phyloP scores from a whole-genome alignment of 139 green algal species.

The Dunaliella sp. region DNA sequence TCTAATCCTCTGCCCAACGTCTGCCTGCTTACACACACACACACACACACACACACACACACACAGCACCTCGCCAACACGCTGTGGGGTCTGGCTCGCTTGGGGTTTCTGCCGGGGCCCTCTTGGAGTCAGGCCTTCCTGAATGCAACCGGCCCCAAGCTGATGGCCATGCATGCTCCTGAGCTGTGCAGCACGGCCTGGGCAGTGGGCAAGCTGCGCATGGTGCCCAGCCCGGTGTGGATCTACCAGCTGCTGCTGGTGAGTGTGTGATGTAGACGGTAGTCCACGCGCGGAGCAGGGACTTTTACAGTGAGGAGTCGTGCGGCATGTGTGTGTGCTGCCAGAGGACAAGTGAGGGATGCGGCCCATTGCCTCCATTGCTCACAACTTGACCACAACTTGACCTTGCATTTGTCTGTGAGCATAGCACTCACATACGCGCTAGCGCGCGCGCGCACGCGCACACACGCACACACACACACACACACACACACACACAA shows the following conservation, averaged over 20 bases:
- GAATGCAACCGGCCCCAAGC: not conserved
- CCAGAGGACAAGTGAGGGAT: not conserved
- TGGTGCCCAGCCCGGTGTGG: constrained; percentile 22
- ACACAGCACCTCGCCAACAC: constrained; percentile 13
- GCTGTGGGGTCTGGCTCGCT: constrained; percentile 5
- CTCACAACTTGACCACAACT: no score
- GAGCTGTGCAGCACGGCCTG: constrained; percentile 7
- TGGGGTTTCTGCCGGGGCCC: not conserved
- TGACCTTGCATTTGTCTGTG: not conserved
- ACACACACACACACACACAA: not conserved
- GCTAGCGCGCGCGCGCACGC: no score
- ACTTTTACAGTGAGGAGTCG: not conserved
- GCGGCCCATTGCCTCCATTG: no score
- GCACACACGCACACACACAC: not conserved
- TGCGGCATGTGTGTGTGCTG: not conserved
- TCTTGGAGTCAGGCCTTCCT: constrained; percentile 3
- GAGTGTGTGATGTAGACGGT: constrained; percentile 3
- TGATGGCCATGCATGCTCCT: constrained; percentile 1
- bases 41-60: no score
- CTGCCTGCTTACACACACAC: no score
- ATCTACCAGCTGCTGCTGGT: constrained; percentile 23
- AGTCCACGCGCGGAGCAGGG: not conserved
- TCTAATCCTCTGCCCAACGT: no score
- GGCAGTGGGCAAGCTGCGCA: not conserved
- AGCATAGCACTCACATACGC: not conserved